Base-by-base conservation (phyloP, 2,329 filamentous ascomycete species). In the Coleophoma cylindrospora region DNA sequence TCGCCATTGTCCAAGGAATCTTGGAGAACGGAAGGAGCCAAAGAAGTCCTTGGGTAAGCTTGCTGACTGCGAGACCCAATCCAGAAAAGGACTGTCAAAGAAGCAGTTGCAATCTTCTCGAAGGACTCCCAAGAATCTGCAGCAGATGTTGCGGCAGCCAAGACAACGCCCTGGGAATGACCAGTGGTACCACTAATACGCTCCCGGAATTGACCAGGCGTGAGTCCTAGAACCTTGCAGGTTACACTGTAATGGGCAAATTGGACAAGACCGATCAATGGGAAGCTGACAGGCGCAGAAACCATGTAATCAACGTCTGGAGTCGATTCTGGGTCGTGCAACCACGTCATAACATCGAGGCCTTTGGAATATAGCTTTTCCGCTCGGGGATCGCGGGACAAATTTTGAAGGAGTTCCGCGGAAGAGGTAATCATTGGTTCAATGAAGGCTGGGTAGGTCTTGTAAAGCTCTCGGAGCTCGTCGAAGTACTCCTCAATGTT, bases 401-500 rank as follows among this genome's bases (percentile, higher is more conserved):
- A 79, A 22, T 76, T 84, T 66, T 92, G 90, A n/a, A 99, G 80
- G 49, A 95, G 83, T 64, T 95, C 87, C 13, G 94, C 91, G 8
- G 91, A 86, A 21, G 84, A 80, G 27, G 80, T 79, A 64, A 99
- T 80, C 57, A 97, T 83, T 57, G 95, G 90, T 59, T 89, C 87
- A 5, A 96, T 83, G 59, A 99, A 95, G 27, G 87, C 87, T 12
- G 89, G 86, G 72, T 99, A 99, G 52, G 91, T 96, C 62, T 78
- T 84, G 74, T 92, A 92, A 51, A 97, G 81, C 68, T 95, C 87
- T 50, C 94, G 85, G 55, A 99, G 81, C 74, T 99, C 94, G 60
- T 99, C 92, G 64, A 99, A 99, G 73, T 99, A 99, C 73, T 99
- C 95, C 71, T 99, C 92, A 57, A 99, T 97, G 70, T 99, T 99